phyloP scores from a whole-genome alignment of 306 rosid genomes.

The Inga leiocalycina region DNA sequence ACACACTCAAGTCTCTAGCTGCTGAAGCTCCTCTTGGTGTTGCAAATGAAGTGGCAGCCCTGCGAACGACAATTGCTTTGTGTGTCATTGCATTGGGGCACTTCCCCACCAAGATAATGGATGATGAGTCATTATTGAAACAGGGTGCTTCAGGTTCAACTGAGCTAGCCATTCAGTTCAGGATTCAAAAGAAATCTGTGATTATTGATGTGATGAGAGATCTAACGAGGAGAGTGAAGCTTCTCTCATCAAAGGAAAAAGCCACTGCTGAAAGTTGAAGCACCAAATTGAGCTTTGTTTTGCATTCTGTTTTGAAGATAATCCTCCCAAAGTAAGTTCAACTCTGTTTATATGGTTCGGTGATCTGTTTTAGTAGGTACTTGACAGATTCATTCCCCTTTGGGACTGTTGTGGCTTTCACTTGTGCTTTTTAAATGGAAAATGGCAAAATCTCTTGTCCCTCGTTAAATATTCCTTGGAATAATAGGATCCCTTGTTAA shows the following conservation, averaged over 20 bases:
- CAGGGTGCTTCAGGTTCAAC: constrained; percentile 61
- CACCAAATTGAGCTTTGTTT: background rate
- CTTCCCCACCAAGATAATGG: constrained; percentile 91
- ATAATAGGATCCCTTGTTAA: too few species aligned
- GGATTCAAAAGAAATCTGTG: constrained; percentile 78
- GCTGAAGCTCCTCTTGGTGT: constrained; percentile 86
- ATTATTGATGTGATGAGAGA: constrained; percentile 75
- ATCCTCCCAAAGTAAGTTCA: background rate
- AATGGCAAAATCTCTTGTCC: background rate
- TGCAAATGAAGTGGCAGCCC: constrained; percentile 68
- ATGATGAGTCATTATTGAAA: constrained; percentile 72
- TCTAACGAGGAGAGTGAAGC: constrained; percentile 79
- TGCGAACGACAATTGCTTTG: constrained; percentile 72
- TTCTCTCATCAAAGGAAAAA: constrained; percentile 58
- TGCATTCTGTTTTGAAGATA: background rate
- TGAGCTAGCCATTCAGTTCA: constrained; percentile 75
- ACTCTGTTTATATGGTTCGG: background rate
- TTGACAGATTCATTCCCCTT: background rate
- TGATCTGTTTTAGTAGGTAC: background rate
- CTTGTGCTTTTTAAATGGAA: too few species aligned
- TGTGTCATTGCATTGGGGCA: constrained; percentile 89
- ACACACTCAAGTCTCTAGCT: constrained; percentile 62
- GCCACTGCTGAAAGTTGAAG: constrained; percentile 40
- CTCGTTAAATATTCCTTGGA: too few species aligned
- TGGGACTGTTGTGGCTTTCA: too few species aligned